Base-by-base conservation (phyloP, 345 rosid species). In the Clausena lansium region DNA sequence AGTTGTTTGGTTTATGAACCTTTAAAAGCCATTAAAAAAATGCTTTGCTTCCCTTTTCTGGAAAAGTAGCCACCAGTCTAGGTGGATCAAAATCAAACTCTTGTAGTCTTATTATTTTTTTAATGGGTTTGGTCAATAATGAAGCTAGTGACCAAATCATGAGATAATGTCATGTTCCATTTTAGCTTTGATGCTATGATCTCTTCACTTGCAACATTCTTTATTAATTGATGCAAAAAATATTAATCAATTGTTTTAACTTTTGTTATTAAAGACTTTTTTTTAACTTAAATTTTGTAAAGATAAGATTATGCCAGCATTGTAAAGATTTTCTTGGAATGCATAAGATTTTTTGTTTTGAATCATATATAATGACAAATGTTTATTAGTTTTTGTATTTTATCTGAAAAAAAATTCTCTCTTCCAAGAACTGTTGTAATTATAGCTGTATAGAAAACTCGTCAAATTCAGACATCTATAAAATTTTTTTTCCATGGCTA, bases 171-270 rank as follows among this genome's bases (percentile, higher is more conserved):
- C 67, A 38, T 36, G 55, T 60, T 73, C 76, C 55, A 59, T 22
- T 38, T 25, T 0, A 25, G 67, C 69, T 74, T 4, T 36, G 77
- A 61, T 60, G 69, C 58, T 32, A 36, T 58, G 50, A 73, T n/a
- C 76, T 73, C 36, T 32, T 73, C 66, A 36, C 66, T 58, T 73
- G 54, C 54, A 63, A 57, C 41, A 3, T 20, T 45, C 33, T 72
- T 39, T 5, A 1, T 58, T 36, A 7, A 71, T 71, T 52, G 27
- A 0, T 52, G 38, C 0, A 17, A 22, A 32, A 25, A 11, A 4
- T 30, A 11, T 52, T 17, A 52, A 1, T 52, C 17, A 17, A 15
- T 52, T 52, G 5, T 17, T 19, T 52, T 6, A 45, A 13, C 50
- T 20, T 17, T 15, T 7, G 57, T 52, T 19, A 52, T 1, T 52